Evolutionary conservation across 768 basidiomycete species (phyloP).

Genomic region (Coprinellus micaceus): DNA sequence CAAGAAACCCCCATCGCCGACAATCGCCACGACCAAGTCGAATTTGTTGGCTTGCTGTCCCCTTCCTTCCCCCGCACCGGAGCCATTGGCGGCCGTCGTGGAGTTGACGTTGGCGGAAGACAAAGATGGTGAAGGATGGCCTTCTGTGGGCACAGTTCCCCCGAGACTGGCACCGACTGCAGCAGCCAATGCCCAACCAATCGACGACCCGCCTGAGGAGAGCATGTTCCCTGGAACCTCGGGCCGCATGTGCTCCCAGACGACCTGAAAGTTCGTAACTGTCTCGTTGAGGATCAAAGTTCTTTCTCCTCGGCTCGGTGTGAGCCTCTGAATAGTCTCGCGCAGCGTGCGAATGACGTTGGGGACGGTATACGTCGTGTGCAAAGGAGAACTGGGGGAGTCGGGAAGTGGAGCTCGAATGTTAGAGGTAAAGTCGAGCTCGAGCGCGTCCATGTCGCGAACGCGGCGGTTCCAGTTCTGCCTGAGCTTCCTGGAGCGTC

Average conservation of each 20-base stretch:
- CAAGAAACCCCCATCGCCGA: constrained; percentile 69
- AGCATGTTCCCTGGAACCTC: constrained; percentile 48
- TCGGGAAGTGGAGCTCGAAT: background rate
- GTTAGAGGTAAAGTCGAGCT: constrained; percentile 10
- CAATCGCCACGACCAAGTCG: constrained; percentile 56
- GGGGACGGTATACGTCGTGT: constrained; percentile 34
- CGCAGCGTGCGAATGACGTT: constrained; percentile 50
- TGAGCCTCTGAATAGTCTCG: constrained; percentile 32
- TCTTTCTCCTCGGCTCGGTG: constrained; percentile 33
- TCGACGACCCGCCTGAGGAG: constrained; percentile 58
- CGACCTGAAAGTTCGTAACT: constrained; percentile 50
- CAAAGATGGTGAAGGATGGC: background rate
- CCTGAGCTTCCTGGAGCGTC: constrained; percentile 6
- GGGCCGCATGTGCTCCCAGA: constrained; percentile 59
- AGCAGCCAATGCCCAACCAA: constrained; percentile 68
- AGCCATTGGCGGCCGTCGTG: background rate
- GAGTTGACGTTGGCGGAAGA: background rate
- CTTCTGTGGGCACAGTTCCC: constrained; percentile 22
- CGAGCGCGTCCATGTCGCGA: constrained; percentile 12
- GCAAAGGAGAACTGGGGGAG: background rate
- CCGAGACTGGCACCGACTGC: constrained; percentile 58
- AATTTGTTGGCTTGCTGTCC: constrained; percentile 17
- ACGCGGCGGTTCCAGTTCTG: constrained; percentile 9
- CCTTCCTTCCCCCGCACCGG: background rate
- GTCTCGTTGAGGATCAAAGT: constrained; percentile 59